Evolutionary conservation across 441 rosid species (phyloP).

Genomic region (Arabidopsis hybrid): DNA sequence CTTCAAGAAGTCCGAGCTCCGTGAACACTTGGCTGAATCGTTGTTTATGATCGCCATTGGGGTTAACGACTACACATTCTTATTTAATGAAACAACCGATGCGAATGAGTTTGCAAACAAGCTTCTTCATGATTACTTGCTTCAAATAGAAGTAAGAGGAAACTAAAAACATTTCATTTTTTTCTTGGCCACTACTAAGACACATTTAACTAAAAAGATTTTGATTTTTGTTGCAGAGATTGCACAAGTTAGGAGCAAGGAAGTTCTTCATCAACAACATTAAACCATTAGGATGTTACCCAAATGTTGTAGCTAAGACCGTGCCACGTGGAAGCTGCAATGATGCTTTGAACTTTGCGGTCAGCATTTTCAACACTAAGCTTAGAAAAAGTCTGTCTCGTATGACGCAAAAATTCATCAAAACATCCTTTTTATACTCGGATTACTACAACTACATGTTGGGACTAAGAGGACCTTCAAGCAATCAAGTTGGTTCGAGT

Average conservation of each 20-base stretch:
- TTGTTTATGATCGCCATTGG: conserved; percentile 42
- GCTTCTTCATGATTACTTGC: conserved; percentile 36
- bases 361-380: conserved; percentile 23
- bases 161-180: no score
- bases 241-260: conserved; percentile 39
- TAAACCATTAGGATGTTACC: conserved; percentile 40
- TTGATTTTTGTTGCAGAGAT: conserved; percentile 26
- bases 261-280: conserved; percentile 42
- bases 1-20: conserved; percentile 32
- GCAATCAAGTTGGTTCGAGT: conserved; percentile 23
- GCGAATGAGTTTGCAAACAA: conserved; percentile 19
- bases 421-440: conserved; percentile 31
- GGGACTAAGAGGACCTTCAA: conserved; percentile 22
- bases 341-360: not conserved
- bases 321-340: conserved; percentile 31
- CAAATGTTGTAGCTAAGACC: no score
- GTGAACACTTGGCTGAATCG: conserved; percentile 32
- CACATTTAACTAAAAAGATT: not conserved
- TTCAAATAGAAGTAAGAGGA: conserved; percentile 29
- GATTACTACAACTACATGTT: conserved; percentile 39
- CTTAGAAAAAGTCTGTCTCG: conserved; percentile 10
- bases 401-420: not conserved
- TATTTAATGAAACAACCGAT: not conserved
- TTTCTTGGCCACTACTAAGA: not conserved
- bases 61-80: conserved; percentile 35